These are phyloP conservation scores for Glarea lozoyensis DNA, from an alignment of 495 filamentous ascomycete species.

Conservation along the genomic window DNA sequence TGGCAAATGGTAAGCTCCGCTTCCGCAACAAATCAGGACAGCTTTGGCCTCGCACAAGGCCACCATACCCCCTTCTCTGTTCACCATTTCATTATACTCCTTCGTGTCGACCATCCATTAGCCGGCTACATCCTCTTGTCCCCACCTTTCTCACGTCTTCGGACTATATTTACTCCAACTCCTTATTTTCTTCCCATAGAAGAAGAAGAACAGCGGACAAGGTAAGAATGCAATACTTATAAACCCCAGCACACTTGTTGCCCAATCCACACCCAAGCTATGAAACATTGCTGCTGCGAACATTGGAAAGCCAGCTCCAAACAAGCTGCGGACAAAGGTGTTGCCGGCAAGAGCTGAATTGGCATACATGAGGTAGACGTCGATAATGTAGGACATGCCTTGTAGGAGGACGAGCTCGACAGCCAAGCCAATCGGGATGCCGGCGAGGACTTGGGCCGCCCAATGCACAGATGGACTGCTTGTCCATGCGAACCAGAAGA, in stretches of 20 bases:
- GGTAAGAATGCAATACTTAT: slow-evolving; percentile 47
- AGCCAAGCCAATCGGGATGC: slow-evolving; percentile 60
- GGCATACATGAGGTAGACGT: slow-evolving; percentile 37
- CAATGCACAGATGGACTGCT: slow-evolving; percentile 60
- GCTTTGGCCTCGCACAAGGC: too few relatives aligned
- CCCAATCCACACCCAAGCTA: slow-evolving; percentile 44
- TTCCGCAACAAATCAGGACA: too few relatives aligned
- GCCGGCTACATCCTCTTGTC: too few relatives aligned
- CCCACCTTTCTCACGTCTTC: too few relatives aligned
- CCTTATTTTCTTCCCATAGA: slow-evolving; percentile 11
- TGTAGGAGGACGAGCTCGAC: slow-evolving; percentile 60
- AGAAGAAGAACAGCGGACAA: slow-evolving; percentile 28
- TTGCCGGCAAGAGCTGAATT: slow-evolving; percentile 40
- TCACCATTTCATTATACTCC: too few relatives aligned
- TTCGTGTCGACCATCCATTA: too few relatives aligned
- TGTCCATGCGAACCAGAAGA: slow-evolving; percentile 65
- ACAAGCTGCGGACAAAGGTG: slow-evolving; percentile 32
- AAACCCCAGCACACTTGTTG: slow-evolving; percentile 48
- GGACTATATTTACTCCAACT: slow-evolving; percentile 12
- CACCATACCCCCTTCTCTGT: too few relatives aligned
- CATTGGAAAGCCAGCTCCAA: slow-evolving; percentile 38
- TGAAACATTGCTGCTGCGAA: slow-evolving; percentile 30
- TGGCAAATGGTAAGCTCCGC: too few relatives aligned
- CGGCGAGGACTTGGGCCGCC: slow-evolving; percentile 52
- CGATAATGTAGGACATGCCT: slow-evolving; percentile 62